Percentiles rank a stretch among this genome's conserved stretches.
Conservation (phyloP, 108 stramenopile species). For the Thalassiosira profunda region DNA sequence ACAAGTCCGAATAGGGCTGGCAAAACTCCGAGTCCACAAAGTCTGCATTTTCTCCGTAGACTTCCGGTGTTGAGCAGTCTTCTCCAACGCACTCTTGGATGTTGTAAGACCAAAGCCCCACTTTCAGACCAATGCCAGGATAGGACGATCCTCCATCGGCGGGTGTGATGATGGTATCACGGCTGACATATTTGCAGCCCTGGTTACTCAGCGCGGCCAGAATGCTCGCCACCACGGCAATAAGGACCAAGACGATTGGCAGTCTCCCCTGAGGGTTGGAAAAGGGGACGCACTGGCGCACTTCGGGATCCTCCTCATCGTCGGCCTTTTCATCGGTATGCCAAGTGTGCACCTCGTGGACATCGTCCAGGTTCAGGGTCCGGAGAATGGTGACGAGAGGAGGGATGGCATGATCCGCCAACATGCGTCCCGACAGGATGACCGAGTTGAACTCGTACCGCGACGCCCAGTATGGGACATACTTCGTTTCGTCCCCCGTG, state of each 20-base stretch:
- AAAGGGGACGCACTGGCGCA: slow-evolving; percentile 19
- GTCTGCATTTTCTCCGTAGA: background rate
- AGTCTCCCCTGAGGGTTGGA: slow-evolving; percentile 28
- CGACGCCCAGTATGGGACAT: slow-evolving; percentile 49
- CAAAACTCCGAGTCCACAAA: slow-evolving; percentile 15
- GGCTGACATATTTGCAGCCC: slow-evolving; percentile 26
- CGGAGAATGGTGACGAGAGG: slow-evolving; percentile 28
- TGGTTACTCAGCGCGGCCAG: slow-evolving; percentile 6
- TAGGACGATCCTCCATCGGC: background rate
- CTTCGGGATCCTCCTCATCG: slow-evolving; percentile 1
- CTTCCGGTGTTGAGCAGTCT: no score
- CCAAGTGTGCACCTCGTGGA: slow-evolving; percentile 9
- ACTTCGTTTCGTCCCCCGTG: slow-evolving; percentile 37
- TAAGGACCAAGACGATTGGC: slow-evolving; percentile 5
- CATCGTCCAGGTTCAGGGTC: slow-evolving; percentile 31
- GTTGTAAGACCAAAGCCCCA: slow-evolving; percentile 23
- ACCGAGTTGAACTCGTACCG: slow-evolving; percentile 54
- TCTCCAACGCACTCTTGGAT: slow-evolving; percentile 17
- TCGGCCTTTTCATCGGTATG: background rate
- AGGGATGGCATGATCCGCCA: slow-evolving; percentile 40
- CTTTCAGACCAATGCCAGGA: slow-evolving; percentile 3
- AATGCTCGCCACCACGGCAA: slow-evolving; percentile 4
- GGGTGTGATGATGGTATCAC: background rate
- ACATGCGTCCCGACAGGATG: slow-evolving; percentile 31
- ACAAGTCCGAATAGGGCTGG: slow-evolving; percentile 7